Evolutionary conservation across 2,329 filamentous ascomycete species (phyloP), one percentile per base, ranked within the genome.

Genomic region (Biscogniauxia mediterranea): DNA sequence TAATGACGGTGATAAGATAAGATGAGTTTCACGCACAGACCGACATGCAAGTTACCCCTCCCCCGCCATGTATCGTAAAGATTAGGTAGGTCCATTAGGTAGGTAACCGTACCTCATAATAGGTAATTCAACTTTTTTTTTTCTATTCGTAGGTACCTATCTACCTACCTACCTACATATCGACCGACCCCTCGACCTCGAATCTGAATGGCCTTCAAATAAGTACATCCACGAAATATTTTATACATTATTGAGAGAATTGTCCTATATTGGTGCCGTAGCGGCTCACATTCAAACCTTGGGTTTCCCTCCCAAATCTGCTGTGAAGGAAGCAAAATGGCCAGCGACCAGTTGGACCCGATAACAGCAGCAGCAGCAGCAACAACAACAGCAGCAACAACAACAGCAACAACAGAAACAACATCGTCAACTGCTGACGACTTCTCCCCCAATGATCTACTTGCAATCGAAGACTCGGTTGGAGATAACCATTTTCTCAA

Each of bases 401-500:
- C n/a, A n/a, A n/a, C n/a, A n/a, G n/a, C n/a, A n/a, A n/a, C n/a
- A n/a, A n/a, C n/a, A n/a, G n/a, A n/a, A n/a, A n/a, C n/a, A n/a
- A n/a, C n/a, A 46, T 46, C 38, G 38, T 3, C 38, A 2, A 32
- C 7, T n/a, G 15, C 11, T 11, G 38, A n/a, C 15, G 6, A n/a
- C 38, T 46, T 46, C 38, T 46, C 38, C 6, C 15, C 17, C 17
- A 11, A 46, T 46, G 46, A 61, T 21, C 56, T 70, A 4, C 57
- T 63, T 4, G 61, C 63, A 6, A 65, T 70, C 8, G 68, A 69
- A 53, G 61, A 50, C 17, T 62, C 64, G 11, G 55, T 70, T 52
- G 62, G 66, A n/a, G 59, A 66, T 1, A 60, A 61, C 3, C 56
- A 63, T 17, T 70, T 68, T 26, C 62, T 71, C 2, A 56, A 66